These are phyloP conservation scores for Fomitopsis betulina DNA, from an alignment of 1,284 basidiomycete species.

Conservation along the genomic window DNA sequence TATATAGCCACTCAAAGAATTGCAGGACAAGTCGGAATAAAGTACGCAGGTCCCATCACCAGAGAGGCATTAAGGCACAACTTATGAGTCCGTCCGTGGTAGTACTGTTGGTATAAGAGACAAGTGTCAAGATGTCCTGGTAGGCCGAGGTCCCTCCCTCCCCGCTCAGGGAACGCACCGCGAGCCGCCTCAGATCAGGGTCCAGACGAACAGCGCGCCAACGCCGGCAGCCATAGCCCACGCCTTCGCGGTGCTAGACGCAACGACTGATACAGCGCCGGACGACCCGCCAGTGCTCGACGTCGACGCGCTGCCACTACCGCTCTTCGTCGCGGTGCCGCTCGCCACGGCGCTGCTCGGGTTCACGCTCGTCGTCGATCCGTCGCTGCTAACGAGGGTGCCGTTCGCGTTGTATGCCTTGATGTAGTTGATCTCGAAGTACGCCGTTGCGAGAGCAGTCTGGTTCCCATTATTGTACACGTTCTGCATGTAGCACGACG, in stretches of 20 bases:
- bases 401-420: conserved; percentile 35
- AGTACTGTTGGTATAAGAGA: too few relatives aligned
- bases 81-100: too few relatives aligned
- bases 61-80: too few relatives aligned
- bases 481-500: conserved; percentile 40
- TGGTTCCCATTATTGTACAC: conserved; percentile 44
- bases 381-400: conserved; percentile 11
- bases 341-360: conserved; percentile 10
- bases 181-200: neutral
- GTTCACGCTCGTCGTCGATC: conserved; percentile 11
- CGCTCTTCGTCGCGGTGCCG: conserved; percentile 9
- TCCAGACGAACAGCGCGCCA: neutral
- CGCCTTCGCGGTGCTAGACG: neutral
- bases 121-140: too few relatives aligned
- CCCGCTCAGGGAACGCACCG: too few relatives aligned
- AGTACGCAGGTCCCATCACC: too few relatives aligned
- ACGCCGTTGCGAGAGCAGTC: conserved; percentile 44
- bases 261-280: neutral
- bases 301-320: neutral
- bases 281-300: conserved; percentile 1
- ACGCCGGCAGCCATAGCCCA: neutral
- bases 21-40: too few relatives aligned
- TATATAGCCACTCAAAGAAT: too few relatives aligned
- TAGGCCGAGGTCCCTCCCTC: too few relatives aligned
- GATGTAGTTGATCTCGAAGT: conserved; percentile 49